Percentiles rank a stretch among this genome's conserved stretches.
phyloP scores from a whole-genome alignment of 306 rosid species.

The Canavalia ensiformis region DNA sequence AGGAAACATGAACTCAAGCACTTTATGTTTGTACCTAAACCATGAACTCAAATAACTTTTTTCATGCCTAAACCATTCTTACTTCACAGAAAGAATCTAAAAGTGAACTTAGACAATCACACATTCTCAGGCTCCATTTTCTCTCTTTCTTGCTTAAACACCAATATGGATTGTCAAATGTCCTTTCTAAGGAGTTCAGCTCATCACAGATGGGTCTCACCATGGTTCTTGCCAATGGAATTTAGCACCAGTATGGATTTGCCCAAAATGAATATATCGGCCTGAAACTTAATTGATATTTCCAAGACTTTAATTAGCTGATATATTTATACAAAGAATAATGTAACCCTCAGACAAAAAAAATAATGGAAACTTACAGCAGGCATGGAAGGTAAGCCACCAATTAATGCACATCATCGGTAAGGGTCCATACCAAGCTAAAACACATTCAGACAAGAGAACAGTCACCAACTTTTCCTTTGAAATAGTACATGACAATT shows the following conservation, averaged over 20 bases:
- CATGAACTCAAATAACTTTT: background rate
- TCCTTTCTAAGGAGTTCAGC: background rate
- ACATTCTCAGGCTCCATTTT: conserved; percentile 25
- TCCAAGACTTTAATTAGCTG: conserved; percentile 23
- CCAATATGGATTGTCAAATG: conserved; percentile 3
- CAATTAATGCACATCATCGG: conserved; percentile 57
- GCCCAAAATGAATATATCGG: conserved; percentile 17
- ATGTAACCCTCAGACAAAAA: background rate
- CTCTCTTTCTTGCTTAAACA: conserved; percentile 33
- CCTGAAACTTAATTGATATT: conserved; percentile 26
- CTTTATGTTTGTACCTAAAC: conserved; percentile 5
- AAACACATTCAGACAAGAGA: conserved; percentile 44
- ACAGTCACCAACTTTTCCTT: conserved; percentile 40
- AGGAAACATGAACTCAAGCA: background rate
- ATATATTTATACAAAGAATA: conserved; percentile 11
- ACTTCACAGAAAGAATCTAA: conserved; percentile 28
- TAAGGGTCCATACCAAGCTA: conserved; percentile 74
- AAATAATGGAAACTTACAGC: conserved; percentile 55
- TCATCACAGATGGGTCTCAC: conserved; percentile 6
- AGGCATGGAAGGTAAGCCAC: conserved; percentile 33
- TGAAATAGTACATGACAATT: conserved; percentile 32
- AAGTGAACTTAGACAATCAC: conserved; percentile 9
- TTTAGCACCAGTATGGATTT: conserved; percentile 22
- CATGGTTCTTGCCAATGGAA: conserved; percentile 18
- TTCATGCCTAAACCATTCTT: conserved; percentile 25